Evolutionary conservation across 169 alveolate genomes (phyloP).

Genomic region (Perkinsus olseni): DNA sequence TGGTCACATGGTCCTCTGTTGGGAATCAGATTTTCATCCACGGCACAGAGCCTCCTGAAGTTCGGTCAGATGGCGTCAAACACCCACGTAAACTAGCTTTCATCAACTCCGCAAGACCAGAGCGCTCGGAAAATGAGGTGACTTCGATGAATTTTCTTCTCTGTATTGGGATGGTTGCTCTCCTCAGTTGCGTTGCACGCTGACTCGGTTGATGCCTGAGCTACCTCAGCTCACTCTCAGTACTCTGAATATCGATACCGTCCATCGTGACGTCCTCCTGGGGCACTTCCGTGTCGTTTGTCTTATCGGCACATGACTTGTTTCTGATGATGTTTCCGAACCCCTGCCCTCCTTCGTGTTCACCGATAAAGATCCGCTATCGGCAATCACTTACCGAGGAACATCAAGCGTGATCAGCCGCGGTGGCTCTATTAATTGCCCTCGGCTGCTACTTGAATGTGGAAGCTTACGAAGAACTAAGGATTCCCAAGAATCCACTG

Average conservation of each 20-base stretch:
- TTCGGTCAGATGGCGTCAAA: not conserved
- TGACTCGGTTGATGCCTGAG: not conserved
- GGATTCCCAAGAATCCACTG: too few species aligned
- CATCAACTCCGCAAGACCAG: not conserved
- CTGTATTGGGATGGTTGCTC: not conserved
- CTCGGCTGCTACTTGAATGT: too few species aligned
- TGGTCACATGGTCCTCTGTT: not conserved
- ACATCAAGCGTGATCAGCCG: too few species aligned
- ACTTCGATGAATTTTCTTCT: not conserved
- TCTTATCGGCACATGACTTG: not conserved
- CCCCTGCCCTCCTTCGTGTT: too few species aligned
- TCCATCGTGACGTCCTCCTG: not conserved
- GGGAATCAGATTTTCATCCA: not conserved
- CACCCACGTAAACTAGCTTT: not conserved
- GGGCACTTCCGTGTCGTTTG: not conserved
- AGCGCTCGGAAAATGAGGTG: not conserved
- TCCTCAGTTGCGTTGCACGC: not conserved
- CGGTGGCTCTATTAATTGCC: too few species aligned
- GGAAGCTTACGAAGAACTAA: too few species aligned
- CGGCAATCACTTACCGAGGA: too few species aligned
- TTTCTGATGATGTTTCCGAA: not conserved
- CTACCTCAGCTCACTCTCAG: not conserved
- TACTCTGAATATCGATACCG: not conserved
- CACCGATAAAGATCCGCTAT: too few species aligned
- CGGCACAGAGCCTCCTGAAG: not conserved